Evolutionary conservation across 768 basidiomycete genomes (phyloP).

Genomic region (Leccinum arenicola): DNA sequence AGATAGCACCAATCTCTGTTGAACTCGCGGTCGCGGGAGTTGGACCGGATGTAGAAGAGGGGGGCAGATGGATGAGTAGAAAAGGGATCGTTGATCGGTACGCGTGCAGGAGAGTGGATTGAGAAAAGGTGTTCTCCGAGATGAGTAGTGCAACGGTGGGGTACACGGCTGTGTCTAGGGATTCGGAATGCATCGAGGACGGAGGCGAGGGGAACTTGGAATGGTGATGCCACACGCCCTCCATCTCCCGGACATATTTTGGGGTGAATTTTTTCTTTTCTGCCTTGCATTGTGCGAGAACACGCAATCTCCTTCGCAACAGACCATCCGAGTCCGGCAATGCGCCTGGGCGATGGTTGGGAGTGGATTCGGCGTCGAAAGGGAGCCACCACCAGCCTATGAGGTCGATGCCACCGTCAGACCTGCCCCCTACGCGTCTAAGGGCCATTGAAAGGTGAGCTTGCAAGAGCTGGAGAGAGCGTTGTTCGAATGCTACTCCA

Average conservation of each 20-base stretch:
- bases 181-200: background rate
- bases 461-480: constrained; percentile 59
- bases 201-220: background rate
- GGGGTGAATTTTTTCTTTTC: constrained; percentile 80
- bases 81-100: constrained; percentile 76
- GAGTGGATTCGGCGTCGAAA: background rate
- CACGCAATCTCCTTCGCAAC: constrained; percentile 55
- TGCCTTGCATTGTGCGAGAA: constrained; percentile 90
- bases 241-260: constrained; percentile 81
- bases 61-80: constrained; percentile 75
- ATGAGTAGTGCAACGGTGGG: constrained; percentile 65
- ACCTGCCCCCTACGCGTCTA: constrained; percentile 73
- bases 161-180: background rate
- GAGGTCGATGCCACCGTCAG: constrained; percentile 89
- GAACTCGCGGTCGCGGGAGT: background rate
- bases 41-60: constrained; percentile 11
- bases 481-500: constrained; percentile 74
- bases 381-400: constrained; percentile 95
- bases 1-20: constrained; percentile 11
- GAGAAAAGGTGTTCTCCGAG: constrained; percentile 80
- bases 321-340: constrained; percentile 17
- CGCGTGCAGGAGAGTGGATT: constrained; percentile 62
- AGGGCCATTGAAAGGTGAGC: constrained; percentile 77
- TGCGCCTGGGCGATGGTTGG: background rate
- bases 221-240: constrained; percentile 69